Evolutionary conservation across 352 stramenopile species (phyloP).

Genomic region (Saprolegnia diclina): DNA sequence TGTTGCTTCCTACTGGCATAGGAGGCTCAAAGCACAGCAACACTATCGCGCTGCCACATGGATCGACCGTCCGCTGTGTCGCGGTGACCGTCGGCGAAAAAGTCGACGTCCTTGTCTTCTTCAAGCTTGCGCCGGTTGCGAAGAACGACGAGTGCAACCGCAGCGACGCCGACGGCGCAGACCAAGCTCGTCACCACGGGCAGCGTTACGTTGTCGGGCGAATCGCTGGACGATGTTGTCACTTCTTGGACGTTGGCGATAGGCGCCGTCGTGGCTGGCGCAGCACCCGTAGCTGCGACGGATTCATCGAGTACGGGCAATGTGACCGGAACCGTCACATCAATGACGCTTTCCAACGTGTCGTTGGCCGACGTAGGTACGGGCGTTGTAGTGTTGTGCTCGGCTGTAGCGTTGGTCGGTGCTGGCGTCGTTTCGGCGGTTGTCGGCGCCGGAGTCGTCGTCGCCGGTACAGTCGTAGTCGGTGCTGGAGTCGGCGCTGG

Average conservation of each 20-base stretch:
- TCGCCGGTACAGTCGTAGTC: background rate
- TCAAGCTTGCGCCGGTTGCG: slow-evolving; percentile 20
- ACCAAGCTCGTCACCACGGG: slow-evolving; percentile 2
- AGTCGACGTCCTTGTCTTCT: slow-evolving; percentile 22
- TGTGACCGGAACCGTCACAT: background rate
- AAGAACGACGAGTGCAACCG: slow-evolving; percentile 14
- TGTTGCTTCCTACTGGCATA: too few relatives aligned
- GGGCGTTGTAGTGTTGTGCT: background rate
- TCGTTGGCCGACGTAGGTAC: background rate
- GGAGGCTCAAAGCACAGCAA: background rate
- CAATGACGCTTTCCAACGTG: background rate
- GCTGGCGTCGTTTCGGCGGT: background rate
- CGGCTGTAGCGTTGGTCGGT: background rate
- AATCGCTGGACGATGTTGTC: background rate
- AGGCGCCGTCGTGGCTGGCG: background rate
- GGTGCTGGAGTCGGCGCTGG: slow-evolving; percentile 12
- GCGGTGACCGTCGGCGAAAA: slow-evolving; percentile 21
- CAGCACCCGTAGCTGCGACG: background rate
- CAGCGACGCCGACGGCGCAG: slow-evolving; percentile 1
- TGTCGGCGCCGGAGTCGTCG: background rate
- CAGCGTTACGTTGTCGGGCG: slow-evolving; percentile 3
- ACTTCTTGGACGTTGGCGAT: background rate
- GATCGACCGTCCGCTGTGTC: background rate
- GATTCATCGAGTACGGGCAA: background rate
- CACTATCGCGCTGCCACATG: background rate